Evolutionary conservation across 257 asterid genomes (phyloP), one percentile per base, ranked within the genome.

Genomic region (Plantago ovata): DNA sequence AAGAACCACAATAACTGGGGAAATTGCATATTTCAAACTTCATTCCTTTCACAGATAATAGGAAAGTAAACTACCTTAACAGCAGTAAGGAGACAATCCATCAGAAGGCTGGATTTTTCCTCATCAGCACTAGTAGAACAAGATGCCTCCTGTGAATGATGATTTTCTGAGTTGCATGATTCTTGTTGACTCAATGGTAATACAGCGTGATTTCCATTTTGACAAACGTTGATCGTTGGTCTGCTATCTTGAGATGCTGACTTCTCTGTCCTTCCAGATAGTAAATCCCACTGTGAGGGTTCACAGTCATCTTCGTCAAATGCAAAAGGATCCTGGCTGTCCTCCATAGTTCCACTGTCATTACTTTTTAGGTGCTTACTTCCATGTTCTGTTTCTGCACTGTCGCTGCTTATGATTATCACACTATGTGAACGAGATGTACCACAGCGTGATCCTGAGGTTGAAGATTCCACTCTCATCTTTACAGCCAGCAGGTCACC

Each of bases 221-320:
- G 71, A 32, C 13, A 52, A 42, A 56, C 67, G 49, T 65, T 36
- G 47, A 38, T 49, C 36, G 53, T 62, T 43, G 73, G 71, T 65
- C 74, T 55, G 53, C 61, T 64, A 65, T 59, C 66, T 72, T 67
- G 73, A 54, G 78, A 51, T 54, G 15, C 62, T 32, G 84, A 46
- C 32, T 60, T 62, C 45, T 49, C 65, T 56, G 49, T 32, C 58
- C 66, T 62, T 67, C 86, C 90, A 53, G 92, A 77, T 70, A 82
- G 69, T 48, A 84, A 60, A 61, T 89, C 95, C 97, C 95, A 89
- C 71, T 83, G 81, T 24, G 97, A 76, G 23, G 86, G 94, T 75
- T 75, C 86, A 66, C 72, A 64, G 22, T 70, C 86, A 32, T 68
- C 86, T 33, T 75, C 88, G 42, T 77, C 84, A 75, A 89, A 89